Conservation (phyloP, 352 stramenopile species). For the Thraustochytrium sp. region DNA sequence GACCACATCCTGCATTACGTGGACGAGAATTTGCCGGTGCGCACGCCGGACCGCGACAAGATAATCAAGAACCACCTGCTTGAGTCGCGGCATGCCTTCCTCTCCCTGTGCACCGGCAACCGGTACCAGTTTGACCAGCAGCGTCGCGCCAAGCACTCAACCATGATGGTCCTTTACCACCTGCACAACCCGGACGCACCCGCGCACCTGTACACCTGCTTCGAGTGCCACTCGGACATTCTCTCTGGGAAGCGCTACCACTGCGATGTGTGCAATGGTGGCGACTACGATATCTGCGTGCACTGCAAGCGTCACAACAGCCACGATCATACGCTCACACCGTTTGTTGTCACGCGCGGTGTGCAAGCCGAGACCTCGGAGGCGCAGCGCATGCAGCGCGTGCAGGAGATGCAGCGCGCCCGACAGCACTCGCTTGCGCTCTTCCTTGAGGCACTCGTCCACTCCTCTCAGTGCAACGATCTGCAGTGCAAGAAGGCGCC, state of each 20-base stretch:
- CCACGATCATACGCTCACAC: constrained; percentile 32
- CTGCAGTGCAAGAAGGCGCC: constrained; percentile 86
- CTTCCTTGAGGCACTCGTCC: constrained; percentile 85
- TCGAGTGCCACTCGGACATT: constrained; percentile 85
- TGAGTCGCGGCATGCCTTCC: constrained; percentile 80
- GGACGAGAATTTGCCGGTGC: constrained; percentile 58
- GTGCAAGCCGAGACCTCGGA: constrained; percentile 58
- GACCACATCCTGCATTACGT: constrained; percentile 33
- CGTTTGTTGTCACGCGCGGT: constrained; percentile 51
- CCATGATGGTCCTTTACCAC: constrained; percentile 99
- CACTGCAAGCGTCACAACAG: neutral
- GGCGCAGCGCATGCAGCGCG: constrained; percentile 84
- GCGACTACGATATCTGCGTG: constrained; percentile 38
- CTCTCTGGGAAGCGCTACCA: constrained; percentile 51
- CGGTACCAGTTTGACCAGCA: constrained; percentile 59
- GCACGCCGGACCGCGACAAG: constrained; percentile 75
- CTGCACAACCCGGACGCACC: constrained; percentile 82
- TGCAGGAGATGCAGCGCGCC: constrained; percentile 79
- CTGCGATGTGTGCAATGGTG: constrained; percentile 33
- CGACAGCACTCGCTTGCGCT: constrained; percentile 72
- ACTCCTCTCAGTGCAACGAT: constrained; percentile 87
- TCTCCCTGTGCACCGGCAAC: constrained; percentile 48
- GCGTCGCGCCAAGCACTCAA: constrained; percentile 95
- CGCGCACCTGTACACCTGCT: constrained; percentile 91
- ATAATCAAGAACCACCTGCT: constrained; percentile 79